A percentile compares a stretch with the other conserved stretches of the same genome.
Evolutionary conservation across 2,329 filamentous ascomycete species (phyloP).

Genomic region (Dactylonectria macrodidyma): DNA sequence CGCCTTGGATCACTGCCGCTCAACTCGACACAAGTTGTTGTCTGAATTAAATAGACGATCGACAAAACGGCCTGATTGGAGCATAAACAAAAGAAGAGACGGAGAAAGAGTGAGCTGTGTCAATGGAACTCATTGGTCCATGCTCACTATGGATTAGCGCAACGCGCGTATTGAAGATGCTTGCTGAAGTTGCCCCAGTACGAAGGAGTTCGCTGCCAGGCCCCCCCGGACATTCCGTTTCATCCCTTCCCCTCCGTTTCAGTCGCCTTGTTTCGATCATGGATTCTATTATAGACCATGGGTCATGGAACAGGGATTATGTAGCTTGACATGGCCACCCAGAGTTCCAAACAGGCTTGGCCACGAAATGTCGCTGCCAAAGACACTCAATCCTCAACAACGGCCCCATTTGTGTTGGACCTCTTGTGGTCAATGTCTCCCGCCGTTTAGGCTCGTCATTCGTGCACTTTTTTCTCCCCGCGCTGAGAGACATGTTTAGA

Average conservation of each 20-base stretch:
- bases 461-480: slow-evolving; percentile 15
- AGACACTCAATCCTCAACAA: slow-evolving; percentile 10
- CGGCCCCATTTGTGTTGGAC: neutral
- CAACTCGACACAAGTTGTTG: neutral
- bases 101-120: neutral
- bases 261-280: slow-evolving; percentile 19
- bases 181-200: neutral
- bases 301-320: too few species aligned
- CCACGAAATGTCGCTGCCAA: slow-evolving; percentile 1
- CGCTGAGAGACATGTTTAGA: neutral
- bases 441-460: slow-evolving; percentile 13
- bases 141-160: neutral
- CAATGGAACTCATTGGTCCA: neutral
- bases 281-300: neutral
- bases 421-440: neutral
- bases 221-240: slow-evolving; percentile 13
- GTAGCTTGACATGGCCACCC: neutral
- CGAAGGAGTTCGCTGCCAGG: neutral
- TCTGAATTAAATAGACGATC: neutral
- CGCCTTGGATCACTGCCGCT: neutral
- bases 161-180: neutral
- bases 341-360: neutral
- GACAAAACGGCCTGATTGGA: neutral
- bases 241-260: slow-evolving; percentile 25
- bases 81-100: neutral